phyloP scores from a whole-genome alignment of 2,329 filamentous ascomycete species.

The Hawksworthiomyces lignivorus region DNA sequence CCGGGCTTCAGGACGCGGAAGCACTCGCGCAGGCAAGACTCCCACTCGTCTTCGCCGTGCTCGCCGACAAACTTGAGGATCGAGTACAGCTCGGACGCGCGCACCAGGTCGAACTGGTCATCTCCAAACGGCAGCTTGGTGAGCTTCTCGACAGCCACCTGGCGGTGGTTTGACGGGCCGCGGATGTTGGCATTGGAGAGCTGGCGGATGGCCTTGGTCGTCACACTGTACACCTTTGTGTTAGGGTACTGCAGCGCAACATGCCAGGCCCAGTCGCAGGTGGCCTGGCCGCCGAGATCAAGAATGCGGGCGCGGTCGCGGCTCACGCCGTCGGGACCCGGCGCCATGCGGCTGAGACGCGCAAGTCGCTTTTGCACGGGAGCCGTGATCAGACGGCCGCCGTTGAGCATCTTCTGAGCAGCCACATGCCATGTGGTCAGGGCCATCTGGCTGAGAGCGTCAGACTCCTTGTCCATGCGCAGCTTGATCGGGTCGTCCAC shows the following conservation, averaged over 20 bases:
- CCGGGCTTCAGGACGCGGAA: constrained; percentile 87
- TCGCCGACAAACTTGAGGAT: constrained; percentile 67
- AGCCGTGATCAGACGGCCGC: constrained; percentile 55
- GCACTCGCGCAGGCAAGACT: constrained; percentile 75
- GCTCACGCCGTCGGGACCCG: constrained; percentile 33
- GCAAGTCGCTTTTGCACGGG: constrained; percentile 56
- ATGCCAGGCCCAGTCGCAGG: constrained; percentile 95
- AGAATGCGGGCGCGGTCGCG: constrained; percentile 60
- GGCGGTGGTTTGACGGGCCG: constrained; percentile 80
- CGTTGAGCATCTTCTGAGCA: constrained; percentile 53
- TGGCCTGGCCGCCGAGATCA: constrained; percentile 76
- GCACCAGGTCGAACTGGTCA: constrained; percentile 85
- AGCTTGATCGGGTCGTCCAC: constrained; percentile 56
- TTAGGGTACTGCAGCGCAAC: constrained; percentile 79
- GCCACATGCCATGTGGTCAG: constrained; percentile 55
- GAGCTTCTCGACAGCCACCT: constrained; percentile 68
- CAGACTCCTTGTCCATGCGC: constrained; percentile 67
- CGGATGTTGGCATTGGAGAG: constrained; percentile 67
- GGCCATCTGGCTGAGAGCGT: constrained; percentile 67
- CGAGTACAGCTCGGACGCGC: constrained; percentile 76
- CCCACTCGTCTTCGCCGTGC: constrained; percentile 75
- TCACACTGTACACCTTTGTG: constrained; percentile 80
- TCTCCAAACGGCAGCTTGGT: constrained; percentile 79
- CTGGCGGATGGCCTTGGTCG: constrained; percentile 61
- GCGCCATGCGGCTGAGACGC: constrained; percentile 42